Conservation (phyloP, 306 rosid species). For the Corylus avellana region DNA sequence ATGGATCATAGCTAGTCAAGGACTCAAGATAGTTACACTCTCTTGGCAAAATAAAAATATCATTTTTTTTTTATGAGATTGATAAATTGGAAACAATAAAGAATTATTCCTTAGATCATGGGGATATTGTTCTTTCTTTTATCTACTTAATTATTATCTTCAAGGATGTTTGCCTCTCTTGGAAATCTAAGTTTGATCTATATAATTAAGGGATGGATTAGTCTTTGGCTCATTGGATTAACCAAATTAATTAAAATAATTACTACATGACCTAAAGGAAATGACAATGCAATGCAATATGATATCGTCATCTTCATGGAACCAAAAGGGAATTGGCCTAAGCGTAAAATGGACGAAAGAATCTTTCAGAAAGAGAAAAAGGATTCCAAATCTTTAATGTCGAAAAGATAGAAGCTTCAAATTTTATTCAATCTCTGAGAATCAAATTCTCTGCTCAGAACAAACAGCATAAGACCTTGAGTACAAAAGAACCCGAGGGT, state of each 20-base stretch:
- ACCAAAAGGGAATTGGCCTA: conserved; percentile 28
- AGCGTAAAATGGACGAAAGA: conserved; percentile 51
- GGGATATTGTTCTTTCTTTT: too few species aligned
- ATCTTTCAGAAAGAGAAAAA: conserved; percentile 21
- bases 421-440: conserved; percentile 9
- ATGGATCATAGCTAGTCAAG: not conserved
- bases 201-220: not conserved
- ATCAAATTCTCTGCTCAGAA: conserved; percentile 36
- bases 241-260: too few species aligned
- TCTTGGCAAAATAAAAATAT: not conserved
- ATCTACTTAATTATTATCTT: not conserved
- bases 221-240: not conserved
- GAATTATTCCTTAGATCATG: not conserved
- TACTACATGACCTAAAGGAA: too few species aligned
- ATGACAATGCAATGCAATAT: too few species aligned
- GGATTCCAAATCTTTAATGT: conserved; percentile 26
- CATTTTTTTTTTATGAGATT: not conserved
- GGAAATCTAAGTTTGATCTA: not conserved
- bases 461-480: conserved; percentile 21
- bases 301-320: conserved; percentile 16
- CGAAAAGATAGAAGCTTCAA: conserved; percentile 26
- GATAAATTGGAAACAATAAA: not conserved
- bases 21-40: not conserved
- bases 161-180: conserved; percentile 30
- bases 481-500: conserved; percentile 44